Conservation (phyloP, 2,329 filamentous ascomycete genomes). For the Paracamarosporium sp. region DNA sequence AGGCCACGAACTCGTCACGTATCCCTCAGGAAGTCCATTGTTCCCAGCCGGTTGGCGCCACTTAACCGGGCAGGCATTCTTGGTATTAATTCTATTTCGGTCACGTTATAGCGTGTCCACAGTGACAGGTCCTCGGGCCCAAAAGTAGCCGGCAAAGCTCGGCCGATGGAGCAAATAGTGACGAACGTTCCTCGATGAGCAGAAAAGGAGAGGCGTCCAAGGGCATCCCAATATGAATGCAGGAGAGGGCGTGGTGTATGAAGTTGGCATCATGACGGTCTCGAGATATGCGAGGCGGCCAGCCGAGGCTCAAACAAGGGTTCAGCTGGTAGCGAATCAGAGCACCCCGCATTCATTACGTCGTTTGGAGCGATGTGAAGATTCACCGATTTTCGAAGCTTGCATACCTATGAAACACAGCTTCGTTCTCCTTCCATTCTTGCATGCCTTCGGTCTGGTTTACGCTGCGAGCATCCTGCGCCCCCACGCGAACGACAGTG, state of each 20-base stretch:
- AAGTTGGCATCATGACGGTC: not conserved
- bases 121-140: too few relatives aligned
- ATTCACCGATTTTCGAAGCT: not conserved
- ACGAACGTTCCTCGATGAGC: not conserved
- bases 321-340: not conserved
- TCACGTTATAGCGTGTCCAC: not conserved
- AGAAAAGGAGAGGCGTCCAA: not conserved
- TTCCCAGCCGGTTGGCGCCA: too few relatives aligned
- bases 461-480: slow-evolving; percentile 34
- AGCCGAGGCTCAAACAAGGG: slow-evolving; percentile 1
- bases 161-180: not conserved
- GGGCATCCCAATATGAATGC: too few relatives aligned
- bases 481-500: slow-evolving; percentile 17
- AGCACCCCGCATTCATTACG: not conserved
- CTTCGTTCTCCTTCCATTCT: not conserved
- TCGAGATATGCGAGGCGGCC: not conserved
- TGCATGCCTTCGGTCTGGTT: slow-evolving; percentile 41
- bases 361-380: not conserved
- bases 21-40: too few relatives aligned
- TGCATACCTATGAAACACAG: not conserved
- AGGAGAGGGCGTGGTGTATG: not conserved
- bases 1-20: not conserved
- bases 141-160: too few relatives aligned
- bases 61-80: too few relatives aligned
- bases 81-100: not conserved